These are phyloP conservation scores for Dovyalis caffra DNA, from an alignment of 345 rosid genomes.

Conservation along the genomic window DNA sequence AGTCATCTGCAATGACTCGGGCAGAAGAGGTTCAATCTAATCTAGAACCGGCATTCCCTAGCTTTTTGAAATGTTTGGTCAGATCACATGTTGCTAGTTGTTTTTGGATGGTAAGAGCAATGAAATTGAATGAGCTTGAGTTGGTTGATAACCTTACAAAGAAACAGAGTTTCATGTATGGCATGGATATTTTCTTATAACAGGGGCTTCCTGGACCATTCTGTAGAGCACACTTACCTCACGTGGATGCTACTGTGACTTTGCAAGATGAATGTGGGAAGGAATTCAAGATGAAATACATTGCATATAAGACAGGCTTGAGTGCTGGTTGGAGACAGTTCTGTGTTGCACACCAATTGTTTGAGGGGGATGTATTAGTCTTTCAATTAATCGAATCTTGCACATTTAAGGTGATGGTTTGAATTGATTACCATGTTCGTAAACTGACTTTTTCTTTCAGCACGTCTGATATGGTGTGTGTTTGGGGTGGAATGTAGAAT, in stretches of 20 bases:
- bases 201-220: conserved; percentile 84
- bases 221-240: conserved; percentile 56
- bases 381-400: conserved; percentile 63
- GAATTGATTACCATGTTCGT: conserved; percentile 2
- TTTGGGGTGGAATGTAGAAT: neutral
- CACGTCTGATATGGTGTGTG: neutral
- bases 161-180: neutral
- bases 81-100: conserved; percentile 69
- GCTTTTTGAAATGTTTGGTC: conserved; percentile 58
- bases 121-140: conserved; percentile 2
- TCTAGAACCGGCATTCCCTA: conserved; percentile 52
- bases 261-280: conserved; percentile 64
- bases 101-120: conserved; percentile 59
- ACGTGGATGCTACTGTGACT: conserved; percentile 42
- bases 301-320: conserved; percentile 68
- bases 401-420: conserved; percentile 59
- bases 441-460: neutral
- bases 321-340: conserved; percentile 97
- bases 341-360: conserved; percentile 59
- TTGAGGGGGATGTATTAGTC: conserved; percentile 76
- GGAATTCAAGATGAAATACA: conserved; percentile 48
- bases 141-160: neutral
- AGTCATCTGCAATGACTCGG: conserved; percentile 50
- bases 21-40: conserved; percentile 64
- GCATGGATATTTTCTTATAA: neutral